Conservation (phyloP, 2,329 filamentous ascomycete genomes). For the Fusarium irregulare region DNA sequence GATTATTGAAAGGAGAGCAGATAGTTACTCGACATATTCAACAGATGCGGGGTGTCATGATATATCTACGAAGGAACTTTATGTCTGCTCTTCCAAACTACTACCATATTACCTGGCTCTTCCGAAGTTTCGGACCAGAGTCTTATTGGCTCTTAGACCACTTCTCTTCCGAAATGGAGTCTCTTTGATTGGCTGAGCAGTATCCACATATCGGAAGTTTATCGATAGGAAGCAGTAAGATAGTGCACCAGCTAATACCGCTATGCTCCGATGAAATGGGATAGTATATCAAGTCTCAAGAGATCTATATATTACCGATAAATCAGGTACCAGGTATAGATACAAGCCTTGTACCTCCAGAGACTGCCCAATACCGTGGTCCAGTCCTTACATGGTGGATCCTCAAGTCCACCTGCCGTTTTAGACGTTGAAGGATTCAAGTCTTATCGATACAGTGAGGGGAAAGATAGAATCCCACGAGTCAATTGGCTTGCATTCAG, state of each 20-base stretch:
- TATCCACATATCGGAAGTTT: neutral
- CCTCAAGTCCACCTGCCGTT: neutral
- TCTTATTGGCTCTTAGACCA: accelerated
- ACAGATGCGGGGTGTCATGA: neutral
- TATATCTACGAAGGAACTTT: neutral
- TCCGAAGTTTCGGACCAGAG: neutral
- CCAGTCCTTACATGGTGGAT: neutral
- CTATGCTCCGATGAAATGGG: neutral
- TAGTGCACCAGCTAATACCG: too few relatives aligned
- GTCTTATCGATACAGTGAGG: neutral
- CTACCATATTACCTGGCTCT: neutral
- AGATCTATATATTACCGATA: too few relatives aligned
- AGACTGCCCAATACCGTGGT: neutral
- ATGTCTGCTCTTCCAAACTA: too few relatives aligned
- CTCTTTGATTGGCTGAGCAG: neutral
- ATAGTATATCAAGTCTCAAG: neutral
- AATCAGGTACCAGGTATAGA: neutral
- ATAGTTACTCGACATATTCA: accelerated
- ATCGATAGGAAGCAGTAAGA: too few relatives aligned
- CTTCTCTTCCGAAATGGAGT: neutral
- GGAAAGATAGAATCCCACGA: neutral
- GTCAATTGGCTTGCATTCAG: neutral
- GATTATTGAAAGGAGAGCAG: neutral
- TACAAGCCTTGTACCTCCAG: neutral
- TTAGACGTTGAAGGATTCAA: neutral